Base-by-base conservation (phyloP, 2,329 filamentous ascomycete species). In the Paecilomyces formosus region DNA sequence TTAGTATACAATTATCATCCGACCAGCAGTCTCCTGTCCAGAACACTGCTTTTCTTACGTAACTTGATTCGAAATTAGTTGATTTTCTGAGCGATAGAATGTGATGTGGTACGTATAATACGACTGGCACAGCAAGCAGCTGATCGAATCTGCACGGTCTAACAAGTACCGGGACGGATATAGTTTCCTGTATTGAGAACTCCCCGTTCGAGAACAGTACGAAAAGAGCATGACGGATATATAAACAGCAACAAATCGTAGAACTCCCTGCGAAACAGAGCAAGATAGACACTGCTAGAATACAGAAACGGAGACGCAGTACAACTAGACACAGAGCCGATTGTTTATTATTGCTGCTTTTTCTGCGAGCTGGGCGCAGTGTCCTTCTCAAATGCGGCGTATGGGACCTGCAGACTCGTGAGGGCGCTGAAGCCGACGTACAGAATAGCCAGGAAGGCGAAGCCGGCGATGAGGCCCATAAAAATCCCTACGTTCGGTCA, bases 361-460 rank as follows among this genome's bases (percentile, higher is more conserved):
- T 92, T 96, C 76, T 95, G 90, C 31, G 88, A 88, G 39, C 86
- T 81, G n/a, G 91, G 90, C 0, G 92, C 90, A 81, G 91, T 96
- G 66, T 97, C 93, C 81, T 96, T 97, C 72, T 95, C 93, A 72
- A 97, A 99, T 1, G 94, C 92, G 62, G 89, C 91, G 73, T 97
- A 97, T 0, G 90, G 89, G 30, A 97, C 90, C 73, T 97, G 82
- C 18, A 99, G 81, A 65, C 90, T 93, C 6, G 84, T 79, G 12
- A 97, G 80, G 13, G 89, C 92, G 60, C 76, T 84, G 57, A 97
- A 77, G 13, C 88, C 94, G 58, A 92, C 87, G 64, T 88, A 87
- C 5, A 96, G 79, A 64, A 97, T 92, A 28, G 84, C 78, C 61
- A 96, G 76, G 54, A 96, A 81, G 45, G 96, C 73, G 18, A 94